Conservation (phyloP, 2,329 filamentous ascomycete species). For the Aspergillus intermedius region DNA sequence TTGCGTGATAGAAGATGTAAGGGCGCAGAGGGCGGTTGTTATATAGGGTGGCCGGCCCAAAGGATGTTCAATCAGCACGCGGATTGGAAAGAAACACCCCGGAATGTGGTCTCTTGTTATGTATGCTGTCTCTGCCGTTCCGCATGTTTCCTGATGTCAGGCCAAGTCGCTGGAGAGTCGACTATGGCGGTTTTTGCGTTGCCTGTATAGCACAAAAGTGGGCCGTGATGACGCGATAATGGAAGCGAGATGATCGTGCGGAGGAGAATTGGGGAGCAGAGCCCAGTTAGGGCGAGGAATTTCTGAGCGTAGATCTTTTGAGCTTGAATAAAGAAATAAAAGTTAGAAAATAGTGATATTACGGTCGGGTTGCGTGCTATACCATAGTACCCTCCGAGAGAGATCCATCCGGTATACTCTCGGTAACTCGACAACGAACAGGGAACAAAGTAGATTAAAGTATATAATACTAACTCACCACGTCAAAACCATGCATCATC, state of each 20-base stretch:
- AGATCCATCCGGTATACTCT: too few relatives aligned
- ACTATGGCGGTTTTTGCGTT: constrained; percentile 1
- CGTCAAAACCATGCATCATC: too few relatives aligned
- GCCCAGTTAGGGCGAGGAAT: not conserved
- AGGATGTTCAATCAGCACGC: not conserved
- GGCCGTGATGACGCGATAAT: constrained; percentile 29
- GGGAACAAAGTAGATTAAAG: too few relatives aligned
- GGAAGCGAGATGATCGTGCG: not conserved
- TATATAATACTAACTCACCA: too few relatives aligned
- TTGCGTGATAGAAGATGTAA: not conserved
- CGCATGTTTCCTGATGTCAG: too few relatives aligned
- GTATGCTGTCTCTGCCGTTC: too few relatives aligned
- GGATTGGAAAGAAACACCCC: too few relatives aligned
- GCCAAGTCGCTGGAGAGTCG: not conserved
- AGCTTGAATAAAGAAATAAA: not conserved
- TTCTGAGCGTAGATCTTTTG: too few relatives aligned
- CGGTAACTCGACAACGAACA: too few relatives aligned
- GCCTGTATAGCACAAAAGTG: constrained; percentile 29
- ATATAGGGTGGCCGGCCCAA: constrained; percentile 2
- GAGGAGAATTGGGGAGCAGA: not conserved
- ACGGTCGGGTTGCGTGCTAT: not conserved
- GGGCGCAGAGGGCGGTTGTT: not conserved
- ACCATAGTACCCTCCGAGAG: too few relatives aligned
- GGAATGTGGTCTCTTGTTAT: too few relatives aligned
- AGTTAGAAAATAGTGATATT: not conserved